These are phyloP conservation scores for Echria macrotheca DNA, from an alignment of 495 filamentous ascomycete genomes.

Conservation along the genomic window DNA sequence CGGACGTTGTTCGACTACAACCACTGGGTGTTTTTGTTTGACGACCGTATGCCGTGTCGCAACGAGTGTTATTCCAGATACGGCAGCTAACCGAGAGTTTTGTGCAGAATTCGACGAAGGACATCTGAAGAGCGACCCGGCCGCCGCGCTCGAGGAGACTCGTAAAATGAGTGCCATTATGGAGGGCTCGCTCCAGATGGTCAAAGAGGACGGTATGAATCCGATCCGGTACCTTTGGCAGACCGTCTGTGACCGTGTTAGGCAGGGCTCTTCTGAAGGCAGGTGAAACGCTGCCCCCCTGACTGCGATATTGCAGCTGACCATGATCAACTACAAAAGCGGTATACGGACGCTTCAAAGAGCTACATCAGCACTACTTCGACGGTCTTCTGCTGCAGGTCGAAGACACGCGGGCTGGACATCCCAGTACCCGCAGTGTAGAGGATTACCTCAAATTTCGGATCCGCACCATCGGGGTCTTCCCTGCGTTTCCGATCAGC, in stretches of 20 bases:
- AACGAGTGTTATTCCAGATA: no score
- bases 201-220: neutral
- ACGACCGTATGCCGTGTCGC: conserved; percentile 7
- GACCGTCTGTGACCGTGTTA: conserved; percentile 5
- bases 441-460: conserved; percentile 4
- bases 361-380: conserved; percentile 8
- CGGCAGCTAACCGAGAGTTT: neutral
- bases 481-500: conserved; percentile 7
- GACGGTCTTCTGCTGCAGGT: conserved; percentile 4
- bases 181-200: neutral
- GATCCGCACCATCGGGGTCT: conserved; percentile 4
- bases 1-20: conserved; percentile 4
- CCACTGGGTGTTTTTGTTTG: conserved; percentile 15
- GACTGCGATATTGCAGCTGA: neutral
- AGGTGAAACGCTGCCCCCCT: neutral
- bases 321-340: no score
- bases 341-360: conserved; percentile 1
- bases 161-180: conserved; percentile 1
- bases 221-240: conserved; percentile 5
- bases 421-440: neutral
- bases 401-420: neutral
- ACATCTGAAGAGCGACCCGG: conserved; percentile 1
- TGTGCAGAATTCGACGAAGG: conserved; percentile 9
- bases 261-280: neutral
- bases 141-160: neutral